These are phyloP conservation scores for Babesia ovata DNA, from an alignment of 169 alveolate species.

Conservation along the genomic window DNA sequence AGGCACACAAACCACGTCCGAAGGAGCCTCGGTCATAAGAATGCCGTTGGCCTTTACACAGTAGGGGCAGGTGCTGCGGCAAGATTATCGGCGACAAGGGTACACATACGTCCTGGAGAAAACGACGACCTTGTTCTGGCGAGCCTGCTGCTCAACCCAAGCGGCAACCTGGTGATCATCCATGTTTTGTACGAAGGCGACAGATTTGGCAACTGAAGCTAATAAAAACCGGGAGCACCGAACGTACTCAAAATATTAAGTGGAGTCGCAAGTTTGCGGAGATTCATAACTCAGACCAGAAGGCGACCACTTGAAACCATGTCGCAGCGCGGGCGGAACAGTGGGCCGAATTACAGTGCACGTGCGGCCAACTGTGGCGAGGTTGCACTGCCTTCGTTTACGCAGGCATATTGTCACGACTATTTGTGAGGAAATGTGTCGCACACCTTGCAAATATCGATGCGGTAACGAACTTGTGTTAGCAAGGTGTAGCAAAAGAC, in stretches of 20 bases:
- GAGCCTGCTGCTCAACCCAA: conserved; percentile 38
- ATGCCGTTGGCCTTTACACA: conserved; percentile 61
- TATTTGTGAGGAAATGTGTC: too few relatives aligned
- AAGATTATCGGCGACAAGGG: neutral
- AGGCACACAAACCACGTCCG: conserved; percentile 38
- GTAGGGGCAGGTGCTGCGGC: conserved; percentile 63
- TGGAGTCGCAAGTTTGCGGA: neutral
- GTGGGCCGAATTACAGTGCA: too few relatives aligned
- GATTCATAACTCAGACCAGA: neutral
- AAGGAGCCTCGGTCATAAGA: conserved; percentile 23
- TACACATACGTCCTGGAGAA: conserved; percentile 49
- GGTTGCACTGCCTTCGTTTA: too few relatives aligned
- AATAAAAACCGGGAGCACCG: neutral
- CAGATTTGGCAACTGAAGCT: neutral
- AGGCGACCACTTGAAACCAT: neutral
- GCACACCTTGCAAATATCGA: too few relatives aligned
- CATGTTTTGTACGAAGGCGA: conserved; percentile 19
- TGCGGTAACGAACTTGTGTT: too few relatives aligned
- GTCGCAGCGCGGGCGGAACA: neutral
- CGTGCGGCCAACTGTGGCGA: too few relatives aligned
- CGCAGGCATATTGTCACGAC: too few relatives aligned
- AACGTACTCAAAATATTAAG: neutral
- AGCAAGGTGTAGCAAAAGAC: too few relatives aligned
- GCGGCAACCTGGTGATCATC: neutral
- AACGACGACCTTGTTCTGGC: conserved; percentile 50